phyloP scores from a whole-genome alignment of 768 basidiomycete species.

The Boletus rubescentipes region DNA sequence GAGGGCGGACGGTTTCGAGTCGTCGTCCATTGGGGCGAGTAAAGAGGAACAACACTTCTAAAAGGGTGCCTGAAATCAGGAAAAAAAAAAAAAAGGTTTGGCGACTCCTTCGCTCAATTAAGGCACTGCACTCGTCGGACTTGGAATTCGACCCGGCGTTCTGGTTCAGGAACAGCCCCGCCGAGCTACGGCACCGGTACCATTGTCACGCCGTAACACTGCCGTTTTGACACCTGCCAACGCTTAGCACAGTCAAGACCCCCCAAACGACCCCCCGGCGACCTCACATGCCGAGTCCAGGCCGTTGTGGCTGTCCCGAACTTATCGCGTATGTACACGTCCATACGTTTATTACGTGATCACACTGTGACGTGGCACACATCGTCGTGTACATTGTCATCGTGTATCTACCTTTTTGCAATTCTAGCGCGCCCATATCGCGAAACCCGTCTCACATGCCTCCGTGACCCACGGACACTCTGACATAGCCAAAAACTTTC shows the following conservation, averaged over 20 bases:
- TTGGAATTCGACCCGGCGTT: slow-evolving; percentile 19
- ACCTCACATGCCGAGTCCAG: slow-evolving; percentile 7
- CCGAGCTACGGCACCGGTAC: slow-evolving; percentile 37
- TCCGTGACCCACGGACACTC: too few species aligned
- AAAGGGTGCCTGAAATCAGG: slow-evolving; percentile 35
- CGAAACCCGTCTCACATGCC: too few species aligned
- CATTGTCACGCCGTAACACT: slow-evolving; percentile 24
- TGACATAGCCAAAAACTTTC: too few species aligned
- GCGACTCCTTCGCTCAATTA: slow-evolving; percentile 33
- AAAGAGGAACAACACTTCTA: slow-evolving; percentile 37
- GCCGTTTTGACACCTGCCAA: slow-evolving; percentile 15
- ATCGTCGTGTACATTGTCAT: neutral
- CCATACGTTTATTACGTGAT: neutral
- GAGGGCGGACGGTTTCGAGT: slow-evolving; percentile 33
- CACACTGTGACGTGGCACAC: neutral
- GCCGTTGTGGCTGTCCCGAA: slow-evolving; percentile 8
- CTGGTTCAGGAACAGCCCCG: slow-evolving; percentile 36
- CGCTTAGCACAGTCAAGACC: slow-evolving; percentile 21
- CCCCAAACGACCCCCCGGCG: slow-evolving; percentile 22
- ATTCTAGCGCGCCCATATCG: too few species aligned
- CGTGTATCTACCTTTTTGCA: too few species aligned
- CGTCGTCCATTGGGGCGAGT: slow-evolving; percentile 33
- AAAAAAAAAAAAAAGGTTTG: slow-evolving; percentile 16
- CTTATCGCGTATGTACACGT: slow-evolving; percentile 4
- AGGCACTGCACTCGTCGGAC: slow-evolving; percentile 36